Evolutionary conservation across 441 rosid genomes (phyloP).

Genomic region (Dalechampia spathulata): DNA sequence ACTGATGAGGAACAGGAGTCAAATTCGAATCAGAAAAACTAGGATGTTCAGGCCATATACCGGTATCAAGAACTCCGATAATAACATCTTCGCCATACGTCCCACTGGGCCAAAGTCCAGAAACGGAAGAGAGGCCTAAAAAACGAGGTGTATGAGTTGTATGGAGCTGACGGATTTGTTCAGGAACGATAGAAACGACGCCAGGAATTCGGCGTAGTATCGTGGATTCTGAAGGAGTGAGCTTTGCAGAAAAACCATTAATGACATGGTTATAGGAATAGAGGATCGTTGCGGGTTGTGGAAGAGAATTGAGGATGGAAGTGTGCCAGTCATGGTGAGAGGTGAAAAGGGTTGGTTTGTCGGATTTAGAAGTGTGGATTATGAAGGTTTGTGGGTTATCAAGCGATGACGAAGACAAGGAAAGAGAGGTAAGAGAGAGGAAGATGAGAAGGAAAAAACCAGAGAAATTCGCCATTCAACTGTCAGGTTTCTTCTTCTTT

Average conservation of each 20-base stretch:
- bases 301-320: slow-evolving; percentile 46
- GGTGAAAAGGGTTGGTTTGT: slow-evolving; percentile 50
- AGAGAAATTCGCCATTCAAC: slow-evolving; percentile 15
- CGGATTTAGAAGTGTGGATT: slow-evolving; percentile 51
- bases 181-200: slow-evolving; percentile 55
- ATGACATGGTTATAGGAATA: slow-evolving; percentile 49
- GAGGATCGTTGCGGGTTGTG: slow-evolving; percentile 42
- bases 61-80: slow-evolving; percentile 73
- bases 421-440: slow-evolving; percentile 4
- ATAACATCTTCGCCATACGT: slow-evolving; percentile 58
- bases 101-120: slow-evolving; percentile 63
- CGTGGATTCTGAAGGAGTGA: slow-evolving; percentile 39
- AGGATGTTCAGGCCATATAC: slow-evolving; percentile 75
- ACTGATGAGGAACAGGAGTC: slow-evolving; percentile 41
- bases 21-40: slow-evolving; percentile 49
- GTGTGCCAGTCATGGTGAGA: slow-evolving; percentile 49
- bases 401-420: slow-evolving; percentile 18
- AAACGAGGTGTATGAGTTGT: slow-evolving; percentile 72
- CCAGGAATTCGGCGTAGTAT: slow-evolving; percentile 37
- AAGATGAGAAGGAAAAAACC: slow-evolving; percentile 12
- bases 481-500: slow-evolving; percentile 41
- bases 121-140: slow-evolving; percentile 51
- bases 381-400: slow-evolving; percentile 45
- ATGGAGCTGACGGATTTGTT: slow-evolving; percentile 61
- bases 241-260: slow-evolving; percentile 67